Conservation (phyloP, 2,329 filamentous ascomycete species). For the Beauveria rudraprayagi region DNA sequence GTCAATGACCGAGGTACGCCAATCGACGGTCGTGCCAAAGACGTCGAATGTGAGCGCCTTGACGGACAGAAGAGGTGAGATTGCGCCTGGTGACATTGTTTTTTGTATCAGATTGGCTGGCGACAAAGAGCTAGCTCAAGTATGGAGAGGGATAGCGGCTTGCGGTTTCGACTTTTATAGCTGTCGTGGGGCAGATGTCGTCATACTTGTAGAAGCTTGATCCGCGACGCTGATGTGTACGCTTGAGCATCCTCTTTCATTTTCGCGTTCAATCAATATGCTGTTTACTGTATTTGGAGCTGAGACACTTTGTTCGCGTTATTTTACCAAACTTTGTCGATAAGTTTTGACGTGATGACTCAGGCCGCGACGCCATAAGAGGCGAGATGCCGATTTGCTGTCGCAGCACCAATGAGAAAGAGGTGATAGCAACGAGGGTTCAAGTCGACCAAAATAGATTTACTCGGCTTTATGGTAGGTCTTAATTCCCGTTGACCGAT, state of each 20-base stretch:
- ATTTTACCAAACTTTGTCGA: too few relatives aligned
- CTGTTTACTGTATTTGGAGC: too few relatives aligned
- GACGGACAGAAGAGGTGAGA: constrained; percentile 25
- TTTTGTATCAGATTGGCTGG: too few relatives aligned
- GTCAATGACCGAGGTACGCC: constrained; percentile 58
- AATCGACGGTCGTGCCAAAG: constrained; percentile 75
- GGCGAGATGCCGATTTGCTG: too few relatives aligned
- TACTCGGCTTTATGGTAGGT: too few relatives aligned
- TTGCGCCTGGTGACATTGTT: constrained; percentile 20
- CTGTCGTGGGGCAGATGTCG: neutral
- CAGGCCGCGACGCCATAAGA: too few relatives aligned
- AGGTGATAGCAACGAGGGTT: too few relatives aligned
- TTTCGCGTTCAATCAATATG: neutral
- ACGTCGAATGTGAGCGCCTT: constrained; percentile 66
- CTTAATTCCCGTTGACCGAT: too few relatives aligned
- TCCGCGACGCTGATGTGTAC: neutral
- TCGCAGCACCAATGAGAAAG: too few relatives aligned
- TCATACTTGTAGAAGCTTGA: neutral
- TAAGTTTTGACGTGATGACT: too few relatives aligned
- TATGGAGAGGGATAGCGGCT: neutral
- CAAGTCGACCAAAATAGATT: too few relatives aligned
- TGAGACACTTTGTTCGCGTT: too few relatives aligned
- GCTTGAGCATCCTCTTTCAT: neutral
- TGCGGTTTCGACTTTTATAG: neutral
- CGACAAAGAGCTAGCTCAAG: neutral